Base-by-base conservation (phyloP, 2,329 filamentous ascomycete genomes). In the Neophaeococcomyces mojaviensis region DNA sequence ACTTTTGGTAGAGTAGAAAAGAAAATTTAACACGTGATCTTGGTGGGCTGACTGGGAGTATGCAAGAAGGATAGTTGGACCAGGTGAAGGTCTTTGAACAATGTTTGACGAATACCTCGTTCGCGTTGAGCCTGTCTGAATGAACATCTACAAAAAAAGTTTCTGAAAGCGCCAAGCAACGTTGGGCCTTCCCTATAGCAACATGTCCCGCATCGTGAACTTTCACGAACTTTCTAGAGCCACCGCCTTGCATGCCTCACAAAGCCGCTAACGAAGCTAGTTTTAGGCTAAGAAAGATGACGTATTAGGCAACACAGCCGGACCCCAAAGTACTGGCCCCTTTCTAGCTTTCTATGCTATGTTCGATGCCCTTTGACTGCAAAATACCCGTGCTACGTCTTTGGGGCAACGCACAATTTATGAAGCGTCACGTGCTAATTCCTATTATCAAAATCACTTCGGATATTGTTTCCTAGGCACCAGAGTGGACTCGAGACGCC, bases 221-320 rank as follows among this genome's bases (percentile, higher is more conserved):
- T 26, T 49, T 49, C 47, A 42, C 16, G 45, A 42, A 47, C 31
- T 47, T 42, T 39, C 45, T 37, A 43, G 28, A 35, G 26, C 3
- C 19, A 32, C 18, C 40, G 30, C 40, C 40, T 43, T 43, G 40
- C 31, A 20, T 43, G 35, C 15, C 37, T 28, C 37, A 18, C 37
- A 8, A 22, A 18, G 35, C 19, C 35, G 20, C n/a, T 6, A 36
- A 36, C 33, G 15, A 18, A 35, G n/a, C 19, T 35, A 18, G n/a
- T n/a, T n/a, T 6, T 18, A 13, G 33, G 6, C 16, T 7, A 20
- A 10, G 8, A 16, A 16, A 18, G 20, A 39, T 39, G 37, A 39
- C 37, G 37, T 39, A 39, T 3, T 6, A 20, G 8, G 37, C 10
- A 28, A 38, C 35, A 38, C n/a, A n/a, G n/a, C n/a, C n/a, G n/a